A percentile compares a stretch with the other conserved stretches of the same genome.
Conservation (phyloP, 768 basidiomycete genomes). For the Rhodotorula babjevae region DNA sequence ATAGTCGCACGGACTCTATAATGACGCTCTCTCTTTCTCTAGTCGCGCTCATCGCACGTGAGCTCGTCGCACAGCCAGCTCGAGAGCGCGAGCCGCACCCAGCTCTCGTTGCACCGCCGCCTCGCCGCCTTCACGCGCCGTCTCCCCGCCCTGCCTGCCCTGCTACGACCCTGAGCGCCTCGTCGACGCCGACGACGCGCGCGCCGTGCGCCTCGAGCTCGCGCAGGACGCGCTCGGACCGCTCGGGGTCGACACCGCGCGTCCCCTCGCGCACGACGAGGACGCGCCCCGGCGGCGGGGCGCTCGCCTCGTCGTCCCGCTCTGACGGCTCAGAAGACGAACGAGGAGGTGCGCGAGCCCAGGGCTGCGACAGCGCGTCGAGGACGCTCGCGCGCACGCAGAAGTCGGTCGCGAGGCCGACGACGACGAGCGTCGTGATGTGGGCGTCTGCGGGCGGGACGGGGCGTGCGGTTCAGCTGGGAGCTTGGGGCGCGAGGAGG, state of each 20-base stretch:
- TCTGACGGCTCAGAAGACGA: too few relatives aligned
- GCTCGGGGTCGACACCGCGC: constrained; percentile 27
- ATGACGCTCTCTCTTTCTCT: too few relatives aligned
- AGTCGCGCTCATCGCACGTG: too few relatives aligned
- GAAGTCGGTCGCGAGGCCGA: constrained; percentile 68
- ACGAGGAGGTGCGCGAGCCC: not conserved
- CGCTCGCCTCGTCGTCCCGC: too few relatives aligned
- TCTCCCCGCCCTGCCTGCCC: too few relatives aligned
- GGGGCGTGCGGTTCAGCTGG: constrained; percentile 12
- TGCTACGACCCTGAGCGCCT: not conserved
- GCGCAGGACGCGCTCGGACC: not conserved
- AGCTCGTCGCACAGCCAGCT: too few relatives aligned
- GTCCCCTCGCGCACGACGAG: constrained; percentile 40
- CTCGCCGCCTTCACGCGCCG: not conserved
- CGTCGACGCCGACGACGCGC: constrained; percentile 7
- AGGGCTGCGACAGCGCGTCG: constrained; percentile 40
- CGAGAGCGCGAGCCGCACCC: too few relatives aligned
- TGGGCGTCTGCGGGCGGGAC: constrained; percentile 44
- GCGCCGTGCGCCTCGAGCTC: constrained; percentile 8
- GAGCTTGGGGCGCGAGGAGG: not conserved
- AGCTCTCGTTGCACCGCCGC: too few relatives aligned
- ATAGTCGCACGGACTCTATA: too few relatives aligned
- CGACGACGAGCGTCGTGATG: constrained; percentile 60
- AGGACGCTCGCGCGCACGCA: constrained; percentile 59
- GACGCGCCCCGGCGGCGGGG: constrained; percentile 46